These are phyloP conservation scores for Alternaria alternata DNA, from an alignment of 2,329 filamentous ascomycete species.

Conservation along the genomic window DNA sequence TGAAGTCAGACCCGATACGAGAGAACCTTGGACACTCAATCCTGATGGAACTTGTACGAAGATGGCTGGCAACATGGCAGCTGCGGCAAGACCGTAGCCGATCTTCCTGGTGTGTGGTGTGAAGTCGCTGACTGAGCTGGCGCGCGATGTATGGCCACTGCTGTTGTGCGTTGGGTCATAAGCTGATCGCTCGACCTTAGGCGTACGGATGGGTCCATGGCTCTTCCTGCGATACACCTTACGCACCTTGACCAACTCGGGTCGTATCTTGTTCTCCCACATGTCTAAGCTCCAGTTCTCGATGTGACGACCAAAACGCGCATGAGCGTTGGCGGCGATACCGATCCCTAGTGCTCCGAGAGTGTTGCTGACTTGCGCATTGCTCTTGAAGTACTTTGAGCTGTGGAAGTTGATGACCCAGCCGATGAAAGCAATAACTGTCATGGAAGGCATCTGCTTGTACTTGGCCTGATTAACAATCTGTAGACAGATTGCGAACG, in stretches of 20 bases:
- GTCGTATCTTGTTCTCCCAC: constrained; percentile 62
- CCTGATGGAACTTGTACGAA: constrained; percentile 73
- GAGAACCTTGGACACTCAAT: constrained; percentile 64
- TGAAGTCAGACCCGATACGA: constrained; percentile 65
- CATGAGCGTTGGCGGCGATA: constrained; percentile 80
- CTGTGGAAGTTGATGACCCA: constrained; percentile 80
- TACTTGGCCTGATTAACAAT: constrained; percentile 83
- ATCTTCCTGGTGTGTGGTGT: constrained; percentile 47
- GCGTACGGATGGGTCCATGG: constrained; percentile 24
- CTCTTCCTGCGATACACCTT: constrained; percentile 36
- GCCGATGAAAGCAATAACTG: constrained; percentile 74
- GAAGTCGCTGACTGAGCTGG: constrained; percentile 35
- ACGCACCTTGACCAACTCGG: constrained; percentile 41
- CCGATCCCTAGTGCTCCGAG: constrained; percentile 80
- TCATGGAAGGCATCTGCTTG: constrained; percentile 79
- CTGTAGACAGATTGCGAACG: constrained; percentile 77
- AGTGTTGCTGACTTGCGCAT: constrained; percentile 78
- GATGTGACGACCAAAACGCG: constrained; percentile 67
- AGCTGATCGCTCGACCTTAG: constrained; percentile 31
- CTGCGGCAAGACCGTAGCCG: constrained; percentile 81
- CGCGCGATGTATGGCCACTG: constrained; percentile 29
- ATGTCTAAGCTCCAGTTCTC: constrained; percentile 65
- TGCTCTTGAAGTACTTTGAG: constrained; percentile 70
- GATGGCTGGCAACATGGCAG: constrained; percentile 85
- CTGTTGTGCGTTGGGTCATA: constrained; percentile 28